These are phyloP conservation scores for Diplodia seriata DNA, from an alignment of 2,329 filamentous ascomycete species.

Conservation along the genomic window DNA sequence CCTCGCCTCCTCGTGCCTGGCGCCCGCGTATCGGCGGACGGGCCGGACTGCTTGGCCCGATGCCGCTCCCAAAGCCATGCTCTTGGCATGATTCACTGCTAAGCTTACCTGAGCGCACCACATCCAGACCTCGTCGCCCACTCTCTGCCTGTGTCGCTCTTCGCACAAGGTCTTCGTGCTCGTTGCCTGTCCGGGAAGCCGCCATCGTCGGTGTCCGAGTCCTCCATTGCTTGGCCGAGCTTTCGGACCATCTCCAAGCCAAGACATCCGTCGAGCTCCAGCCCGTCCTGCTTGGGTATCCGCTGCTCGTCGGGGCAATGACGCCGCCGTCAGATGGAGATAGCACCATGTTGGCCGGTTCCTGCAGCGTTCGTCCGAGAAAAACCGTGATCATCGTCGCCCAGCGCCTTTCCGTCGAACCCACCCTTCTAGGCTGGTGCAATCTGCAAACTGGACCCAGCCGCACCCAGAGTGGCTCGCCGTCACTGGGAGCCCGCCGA, in stretches of 20 bases:
- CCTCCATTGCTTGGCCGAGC: neutral
- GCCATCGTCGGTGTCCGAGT: neutral
- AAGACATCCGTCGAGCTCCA: neutral
- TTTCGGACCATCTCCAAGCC: neutral
- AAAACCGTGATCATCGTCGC: constrained; percentile 1
- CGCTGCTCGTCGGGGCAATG: neutral
- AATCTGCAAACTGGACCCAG: neutral
- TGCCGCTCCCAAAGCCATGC: constrained; percentile 1
- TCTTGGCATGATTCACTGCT: neutral
- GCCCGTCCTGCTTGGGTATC: neutral
- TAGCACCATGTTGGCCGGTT: neutral
- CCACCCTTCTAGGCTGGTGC: constrained; percentile 1
- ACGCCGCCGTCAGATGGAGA: neutral
- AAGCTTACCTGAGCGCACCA: constrained; percentile 5
- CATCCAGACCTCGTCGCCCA: neutral
- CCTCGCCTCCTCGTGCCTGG: no score
- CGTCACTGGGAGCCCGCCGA: neutral
- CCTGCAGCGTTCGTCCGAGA: constrained; percentile 10
- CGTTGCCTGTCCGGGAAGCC: constrained; percentile 8
- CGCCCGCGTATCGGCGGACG: no score
- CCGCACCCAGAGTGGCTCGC: neutral
- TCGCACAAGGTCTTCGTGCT: constrained; percentile 1
- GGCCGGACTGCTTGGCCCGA: constrained; percentile 4
- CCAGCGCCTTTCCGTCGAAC: neutral
- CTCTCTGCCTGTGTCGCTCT: neutral